These are phyloP conservation scores for Beta corolliflora DNA, from an alignment of 179 eudicot species.

Conservation along the genomic window DNA sequence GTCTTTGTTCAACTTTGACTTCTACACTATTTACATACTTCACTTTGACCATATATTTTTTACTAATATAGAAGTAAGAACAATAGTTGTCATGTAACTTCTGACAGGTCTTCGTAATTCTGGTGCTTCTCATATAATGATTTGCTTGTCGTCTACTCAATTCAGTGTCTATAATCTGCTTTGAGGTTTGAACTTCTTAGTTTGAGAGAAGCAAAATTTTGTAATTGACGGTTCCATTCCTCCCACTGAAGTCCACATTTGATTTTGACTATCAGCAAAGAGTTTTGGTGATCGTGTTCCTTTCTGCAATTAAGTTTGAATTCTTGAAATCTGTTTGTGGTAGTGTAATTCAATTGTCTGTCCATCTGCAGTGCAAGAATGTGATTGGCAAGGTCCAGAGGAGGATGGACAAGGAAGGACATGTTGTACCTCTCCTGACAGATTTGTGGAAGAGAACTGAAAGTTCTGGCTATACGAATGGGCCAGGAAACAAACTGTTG, in stretches of 20 bases:
- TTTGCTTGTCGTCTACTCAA: background rate
- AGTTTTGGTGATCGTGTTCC: background rate
- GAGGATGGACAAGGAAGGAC: slow-evolving; percentile 87
- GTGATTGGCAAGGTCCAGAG: slow-evolving; percentile 74
- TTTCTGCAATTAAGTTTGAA: background rate
- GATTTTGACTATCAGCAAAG: background rate
- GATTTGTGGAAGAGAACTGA: slow-evolving; percentile 83
- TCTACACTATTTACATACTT: too few relatives aligned
- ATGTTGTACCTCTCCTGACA: slow-evolving; percentile 79
- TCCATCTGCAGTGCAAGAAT: slow-evolving; percentile 73
- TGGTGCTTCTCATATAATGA: slow-evolving; percentile 2
- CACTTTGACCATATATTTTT: too few relatives aligned
- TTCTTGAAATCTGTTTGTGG: background rate
- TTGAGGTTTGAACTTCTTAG: background rate
- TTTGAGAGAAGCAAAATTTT: background rate
- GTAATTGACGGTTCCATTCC: background rate
- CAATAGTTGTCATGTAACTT: too few relatives aligned
- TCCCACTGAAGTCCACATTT: background rate
- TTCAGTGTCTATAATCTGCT: background rate
- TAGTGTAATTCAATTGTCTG: background rate
- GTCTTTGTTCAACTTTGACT: too few relatives aligned
- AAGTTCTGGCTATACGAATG: slow-evolving; percentile 46
- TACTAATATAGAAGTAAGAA: too few relatives aligned
- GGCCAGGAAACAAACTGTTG: slow-evolving; percentile 54
- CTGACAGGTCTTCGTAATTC: too few relatives aligned